These are phyloP conservation scores for Gossypium raimondii DNA, from an alignment of 345 rosid species.

Conservation along the genomic window DNA sequence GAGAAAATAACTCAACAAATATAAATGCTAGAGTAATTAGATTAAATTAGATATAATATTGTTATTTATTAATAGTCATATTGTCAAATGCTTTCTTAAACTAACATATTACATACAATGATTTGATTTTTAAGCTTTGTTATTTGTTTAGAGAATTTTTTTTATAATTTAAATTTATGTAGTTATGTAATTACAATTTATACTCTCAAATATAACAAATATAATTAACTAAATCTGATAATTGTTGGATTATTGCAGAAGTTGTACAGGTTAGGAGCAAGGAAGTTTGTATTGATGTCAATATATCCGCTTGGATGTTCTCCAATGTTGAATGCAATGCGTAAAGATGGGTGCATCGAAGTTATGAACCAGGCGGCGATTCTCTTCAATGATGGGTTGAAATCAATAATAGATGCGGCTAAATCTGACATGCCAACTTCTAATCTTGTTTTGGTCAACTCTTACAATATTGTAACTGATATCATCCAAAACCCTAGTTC, in stretches of 20 bases:
- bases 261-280: constrained; percentile 42
- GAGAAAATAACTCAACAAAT: too few species aligned
- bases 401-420: constrained; percentile 16
- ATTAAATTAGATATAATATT: too few species aligned
- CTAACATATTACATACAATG: too few species aligned
- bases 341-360: constrained; percentile 17
- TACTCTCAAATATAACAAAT: too few species aligned
- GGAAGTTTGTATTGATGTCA: constrained; percentile 53
- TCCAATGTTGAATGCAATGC: constrained; percentile 25
- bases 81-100: too few species aligned
- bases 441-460: constrained; percentile 36
- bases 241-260: constrained; percentile 30
- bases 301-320: constrained; percentile 12
- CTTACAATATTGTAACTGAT: constrained; percentile 43
- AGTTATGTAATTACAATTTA: too few species aligned
- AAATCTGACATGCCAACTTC: constrained; percentile 31
- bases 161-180: too few species aligned
- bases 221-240: background rate
- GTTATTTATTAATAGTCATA: too few species aligned
- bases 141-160: background rate
- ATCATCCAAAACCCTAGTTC: constrained; percentile 34
- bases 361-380: constrained; percentile 41
- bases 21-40: too few species aligned
- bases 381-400: constrained; percentile 42
- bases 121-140: too few species aligned